A percentile compares a stretch with the other conserved stretches of the same genome.
Conservation (phyloP, 257 asterid species). For the Coffea canephora region DNA sequence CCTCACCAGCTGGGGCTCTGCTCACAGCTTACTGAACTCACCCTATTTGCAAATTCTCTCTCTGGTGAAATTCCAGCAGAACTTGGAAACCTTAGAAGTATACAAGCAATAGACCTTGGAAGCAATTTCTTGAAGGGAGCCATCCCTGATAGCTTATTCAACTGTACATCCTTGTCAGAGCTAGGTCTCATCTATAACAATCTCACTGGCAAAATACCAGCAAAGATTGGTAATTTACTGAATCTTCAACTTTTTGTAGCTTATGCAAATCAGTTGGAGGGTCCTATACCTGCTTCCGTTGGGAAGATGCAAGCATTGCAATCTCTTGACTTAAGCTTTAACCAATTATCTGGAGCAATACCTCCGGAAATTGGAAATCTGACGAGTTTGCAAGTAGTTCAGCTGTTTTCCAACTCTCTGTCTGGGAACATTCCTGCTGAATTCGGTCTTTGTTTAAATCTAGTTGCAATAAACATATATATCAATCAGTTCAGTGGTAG, state of each 20-base stretch:
- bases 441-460: slow-evolving; percentile 46
- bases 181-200: slow-evolving; percentile 51
- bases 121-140: slow-evolving; percentile 52
- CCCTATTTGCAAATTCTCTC: slow-evolving; percentile 47
- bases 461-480: slow-evolving; percentile 41
- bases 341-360: slow-evolving; percentile 57
- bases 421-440: slow-evolving; percentile 69
- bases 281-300: slow-evolving; percentile 60
- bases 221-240: slow-evolving; percentile 47
- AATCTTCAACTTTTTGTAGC: slow-evolving; percentile 55
- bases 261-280: slow-evolving; percentile 44
- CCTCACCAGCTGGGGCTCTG: slow-evolving; percentile 34
- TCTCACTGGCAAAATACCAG: slow-evolving; percentile 64
- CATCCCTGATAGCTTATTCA: slow-evolving; percentile 57
- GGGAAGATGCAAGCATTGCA: slow-evolving; percentile 47
- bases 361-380: slow-evolving; percentile 62
- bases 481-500: slow-evolving; percentile 51
- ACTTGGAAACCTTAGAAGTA: slow-evolving; percentile 44
- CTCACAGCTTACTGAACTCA: slow-evolving; percentile 43
- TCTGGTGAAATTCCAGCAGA: slow-evolving; percentile 61
- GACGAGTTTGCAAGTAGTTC: slow-evolving; percentile 45
- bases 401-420: slow-evolving; percentile 45
- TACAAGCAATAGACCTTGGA: slow-evolving; percentile 57
- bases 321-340: slow-evolving; percentile 52
- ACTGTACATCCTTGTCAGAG: slow-evolving; percentile 49